Base-by-base conservation (phyloP, 2,329 filamentous ascomycete species). In the Fusarium irregulare region DNA sequence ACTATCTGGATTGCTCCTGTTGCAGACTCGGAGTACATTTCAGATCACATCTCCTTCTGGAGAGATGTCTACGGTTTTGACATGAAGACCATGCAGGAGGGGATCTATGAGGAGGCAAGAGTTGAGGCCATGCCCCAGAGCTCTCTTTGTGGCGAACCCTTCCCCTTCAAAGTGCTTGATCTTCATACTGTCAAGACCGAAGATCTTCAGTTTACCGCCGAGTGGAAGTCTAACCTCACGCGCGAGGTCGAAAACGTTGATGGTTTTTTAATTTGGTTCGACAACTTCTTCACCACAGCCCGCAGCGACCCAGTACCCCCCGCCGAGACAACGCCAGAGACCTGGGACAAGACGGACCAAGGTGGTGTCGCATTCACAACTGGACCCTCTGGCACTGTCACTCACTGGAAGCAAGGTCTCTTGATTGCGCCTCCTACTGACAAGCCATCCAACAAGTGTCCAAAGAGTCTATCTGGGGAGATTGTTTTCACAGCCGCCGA, bases 51-150 rank as follows among this genome's bases (percentile, higher is more conserved):
- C 68, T 84, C 88, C 21, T 98, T 95, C 83, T 98, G 95, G 95
- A 87, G 91, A 69, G 89, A 96, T 75, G 92, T 98, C 7, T 98
- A 98, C 79, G 95, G 94, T 51, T 98, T 98, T 81, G 91, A 97
- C 77, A 97, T 98, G 92, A 89, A 88, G 73, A 89, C 92, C 68
- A 98, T 98, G 95, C 90, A 94, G 76, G 86, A 90, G 47, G 90
- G 91, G 41, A 93, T 95, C 62, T 89, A 92, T 75, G 90, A 95
- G 66, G 94, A 97, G 75, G 90, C 91, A n/a, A 86, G 94, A 63
- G 88, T 97, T 63, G 88, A 93, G 63, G 85, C 90, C 66, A 89
- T 94, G 81, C 88, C 91, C 7, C 83, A 83, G 18, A 82, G 83
- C 20, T 86, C 88, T 9, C 73, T 93, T 42, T 88, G 86, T 66